Conservation (phyloP, 305 asterid genomes). For the Salvia sclarea region DNA sequence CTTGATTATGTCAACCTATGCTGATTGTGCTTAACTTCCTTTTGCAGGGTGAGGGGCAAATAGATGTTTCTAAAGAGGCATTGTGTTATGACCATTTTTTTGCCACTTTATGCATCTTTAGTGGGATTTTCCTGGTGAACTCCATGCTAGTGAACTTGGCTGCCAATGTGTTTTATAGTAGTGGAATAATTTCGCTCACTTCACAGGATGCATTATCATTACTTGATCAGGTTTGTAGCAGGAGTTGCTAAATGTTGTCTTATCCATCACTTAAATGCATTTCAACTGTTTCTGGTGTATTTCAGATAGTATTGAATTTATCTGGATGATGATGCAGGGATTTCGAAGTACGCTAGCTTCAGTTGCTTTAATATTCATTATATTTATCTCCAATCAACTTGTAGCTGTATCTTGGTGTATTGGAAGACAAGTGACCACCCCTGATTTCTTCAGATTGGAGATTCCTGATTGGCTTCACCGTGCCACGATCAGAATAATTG, state of each 20-base stretch:
- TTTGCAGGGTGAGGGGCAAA: slow-evolving; percentile 63
- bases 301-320: slow-evolving; percentile 16
- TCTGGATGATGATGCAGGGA: slow-evolving; percentile 56
- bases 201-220: slow-evolving; percentile 85
- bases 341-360: slow-evolving; percentile 66
- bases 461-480: slow-evolving; percentile 95
- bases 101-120: slow-evolving; percentile 72
- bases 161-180: slow-evolving; percentile 62
- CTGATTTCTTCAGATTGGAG: slow-evolving; percentile 65
- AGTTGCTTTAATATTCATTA: slow-evolving; percentile 52
- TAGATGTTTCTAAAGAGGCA: slow-evolving; percentile 52
- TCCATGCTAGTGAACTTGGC: slow-evolving; percentile 68
- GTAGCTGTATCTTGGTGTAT: slow-evolving; percentile 75
- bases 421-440: slow-evolving; percentile 64
- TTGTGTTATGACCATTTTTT: slow-evolving; percentile 79
- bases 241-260: slow-evolving; percentile 11
- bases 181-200: slow-evolving; percentile 69
- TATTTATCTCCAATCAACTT: slow-evolving; percentile 73
- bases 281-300: slow-evolving; percentile 18
- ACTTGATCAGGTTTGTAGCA: slow-evolving; percentile 78
- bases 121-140: slow-evolving; percentile 81
- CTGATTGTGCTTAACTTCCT: slow-evolving; percentile 18
- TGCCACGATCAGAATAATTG: slow-evolving; percentile 74
- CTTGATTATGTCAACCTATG: not conserved
- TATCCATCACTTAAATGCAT: slow-evolving; percentile 20